phyloP scores from a whole-genome alignment of 345 rosid species.

The Populus alba region DNA sequence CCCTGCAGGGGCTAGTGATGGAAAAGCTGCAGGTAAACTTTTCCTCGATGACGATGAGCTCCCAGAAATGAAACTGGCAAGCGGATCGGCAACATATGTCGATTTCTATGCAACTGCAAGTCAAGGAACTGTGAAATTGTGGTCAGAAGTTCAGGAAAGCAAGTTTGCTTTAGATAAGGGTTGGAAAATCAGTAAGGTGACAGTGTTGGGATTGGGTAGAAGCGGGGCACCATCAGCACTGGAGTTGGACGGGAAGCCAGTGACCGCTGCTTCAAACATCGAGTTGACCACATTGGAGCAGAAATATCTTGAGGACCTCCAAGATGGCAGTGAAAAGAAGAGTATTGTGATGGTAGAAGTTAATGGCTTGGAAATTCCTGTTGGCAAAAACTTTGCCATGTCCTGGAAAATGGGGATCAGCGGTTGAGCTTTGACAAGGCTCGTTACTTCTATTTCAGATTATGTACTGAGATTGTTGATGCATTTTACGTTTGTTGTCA shows the following conservation, averaged over 20 bases:
- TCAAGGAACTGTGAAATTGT: conserved; percentile 61
- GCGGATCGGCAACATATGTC: conserved; percentile 57
- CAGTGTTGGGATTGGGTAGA: conserved; percentile 68
- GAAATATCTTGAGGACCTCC: conserved; percentile 26
- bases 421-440: conserved; percentile 2
- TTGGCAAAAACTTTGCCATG: conserved; percentile 69
- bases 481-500: not conserved
- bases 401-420: conserved; percentile 58
- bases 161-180: conserved; percentile 73
- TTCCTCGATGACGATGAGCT: conserved; percentile 85
- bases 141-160: conserved; percentile 78
- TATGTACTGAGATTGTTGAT: conserved; percentile 4
- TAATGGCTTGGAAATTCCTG: conserved; percentile 50
- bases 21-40: conserved; percentile 67
- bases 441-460: not conserved
- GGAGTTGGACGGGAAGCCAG: conserved; percentile 42
- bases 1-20: conserved; percentile 63
- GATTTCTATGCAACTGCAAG: conserved; percentile 59
- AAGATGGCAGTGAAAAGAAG: conserved; percentile 32
- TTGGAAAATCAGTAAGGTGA: conserved; percentile 63
- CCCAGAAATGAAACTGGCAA: conserved; percentile 82
- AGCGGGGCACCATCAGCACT: conserved; percentile 39
- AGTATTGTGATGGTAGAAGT: conserved; percentile 61
- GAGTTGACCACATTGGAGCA: conserved; percentile 49
- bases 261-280: conserved; percentile 20